A percentile compares a stretch with the other conserved stretches of the same genome.
phyloP scores from a whole-genome alignment of 148 eudicot species.

The Nepenthes mirabilis region DNA sequence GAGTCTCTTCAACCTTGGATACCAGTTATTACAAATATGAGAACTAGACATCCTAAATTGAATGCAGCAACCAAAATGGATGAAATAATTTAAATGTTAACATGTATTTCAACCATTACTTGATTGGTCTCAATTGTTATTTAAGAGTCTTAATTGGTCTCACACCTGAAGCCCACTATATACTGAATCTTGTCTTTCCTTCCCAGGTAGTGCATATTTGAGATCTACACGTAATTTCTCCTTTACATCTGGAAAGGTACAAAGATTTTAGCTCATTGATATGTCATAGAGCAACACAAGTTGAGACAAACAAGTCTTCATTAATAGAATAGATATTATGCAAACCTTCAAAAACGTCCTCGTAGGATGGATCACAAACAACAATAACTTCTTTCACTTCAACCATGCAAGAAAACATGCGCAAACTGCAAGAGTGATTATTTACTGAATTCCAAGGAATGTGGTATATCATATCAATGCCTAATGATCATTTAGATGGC shows the following conservation, averaged over 20 bases:
- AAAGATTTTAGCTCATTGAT: slow-evolving; percentile 2
- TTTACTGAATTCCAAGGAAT: slow-evolving; percentile 3
- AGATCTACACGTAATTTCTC: slow-evolving; percentile 53
- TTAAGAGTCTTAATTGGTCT: not conserved
- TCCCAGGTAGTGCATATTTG: slow-evolving; percentile 87
- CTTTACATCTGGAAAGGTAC: slow-evolving; percentile 38
- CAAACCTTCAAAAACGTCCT: slow-evolving; percentile 89
- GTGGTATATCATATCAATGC: not conserved
- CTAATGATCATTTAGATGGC: too few relatives aligned
- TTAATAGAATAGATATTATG: not conserved
- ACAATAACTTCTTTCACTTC: slow-evolving; percentile 89
- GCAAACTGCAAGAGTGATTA: slow-evolving; percentile 42
- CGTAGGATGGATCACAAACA: slow-evolving; percentile 95
- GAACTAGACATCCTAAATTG: too few relatives aligned
- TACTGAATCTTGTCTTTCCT: slow-evolving; percentile 97
- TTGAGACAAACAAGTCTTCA: slow-evolving; percentile 1
- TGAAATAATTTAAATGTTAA: not conserved
- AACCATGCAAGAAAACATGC: slow-evolving; percentile 54
- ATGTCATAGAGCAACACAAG: not conserved
- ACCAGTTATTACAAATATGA: too few relatives aligned
- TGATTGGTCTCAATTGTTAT: not conserved
- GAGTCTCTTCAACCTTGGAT: too few relatives aligned
- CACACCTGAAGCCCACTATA: slow-evolving; percentile 78
- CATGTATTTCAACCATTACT: not conserved
- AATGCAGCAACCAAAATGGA: too few relatives aligned